Evolutionary conservation across 371 early-diverging fungal genomes (phyloP).

Genomic region (Coemansia sp.): DNA sequence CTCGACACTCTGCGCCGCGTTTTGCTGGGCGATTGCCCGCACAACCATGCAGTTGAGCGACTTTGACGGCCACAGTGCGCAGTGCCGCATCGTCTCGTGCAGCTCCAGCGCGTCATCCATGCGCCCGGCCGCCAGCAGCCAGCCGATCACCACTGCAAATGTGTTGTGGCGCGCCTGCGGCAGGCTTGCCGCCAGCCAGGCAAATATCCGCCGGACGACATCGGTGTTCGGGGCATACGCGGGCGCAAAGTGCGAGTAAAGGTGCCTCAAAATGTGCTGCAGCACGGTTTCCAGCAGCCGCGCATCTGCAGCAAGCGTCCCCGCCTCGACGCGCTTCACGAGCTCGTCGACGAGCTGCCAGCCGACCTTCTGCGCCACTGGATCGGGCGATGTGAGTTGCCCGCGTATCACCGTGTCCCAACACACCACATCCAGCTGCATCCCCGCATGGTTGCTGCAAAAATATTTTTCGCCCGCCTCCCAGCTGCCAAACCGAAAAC

Average conservation of each 20-base stretch:
- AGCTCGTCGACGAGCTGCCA: constrained; percentile 32
- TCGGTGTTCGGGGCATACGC: constrained; percentile 5
- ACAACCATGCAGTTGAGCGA: constrained; percentile 41
- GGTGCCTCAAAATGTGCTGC: constrained; percentile 9
- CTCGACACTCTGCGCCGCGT: background rate
- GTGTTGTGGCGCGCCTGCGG: constrained; percentile 12
- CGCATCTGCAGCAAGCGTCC: background rate
- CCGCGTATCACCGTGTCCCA: constrained; percentile 42
- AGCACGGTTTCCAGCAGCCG: constrained; percentile 33
- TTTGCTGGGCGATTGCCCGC: constrained; percentile 10
- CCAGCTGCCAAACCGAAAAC: constrained; percentile 32
- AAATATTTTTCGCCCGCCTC: constrained; percentile 11
- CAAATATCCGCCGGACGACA: constrained; percentile 2
- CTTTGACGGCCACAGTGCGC: constrained; percentile 23
- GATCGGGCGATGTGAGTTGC: background rate
- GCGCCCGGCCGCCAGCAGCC: constrained; percentile 12
- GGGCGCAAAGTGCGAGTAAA: background rate
- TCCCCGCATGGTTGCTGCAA: background rate
- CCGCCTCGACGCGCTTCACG: background rate
- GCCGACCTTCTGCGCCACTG: constrained; percentile 16
- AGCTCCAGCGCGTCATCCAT: constrained; percentile 24
- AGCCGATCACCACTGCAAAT: constrained; percentile 13
- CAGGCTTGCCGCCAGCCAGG: constrained; percentile 18
- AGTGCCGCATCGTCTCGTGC: constrained; percentile 15
- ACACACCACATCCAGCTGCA: constrained; percentile 23